Evolutionary conservation across 2,329 filamentous ascomycete species (phyloP).

Genomic region (Alternaria alternata): DNA sequence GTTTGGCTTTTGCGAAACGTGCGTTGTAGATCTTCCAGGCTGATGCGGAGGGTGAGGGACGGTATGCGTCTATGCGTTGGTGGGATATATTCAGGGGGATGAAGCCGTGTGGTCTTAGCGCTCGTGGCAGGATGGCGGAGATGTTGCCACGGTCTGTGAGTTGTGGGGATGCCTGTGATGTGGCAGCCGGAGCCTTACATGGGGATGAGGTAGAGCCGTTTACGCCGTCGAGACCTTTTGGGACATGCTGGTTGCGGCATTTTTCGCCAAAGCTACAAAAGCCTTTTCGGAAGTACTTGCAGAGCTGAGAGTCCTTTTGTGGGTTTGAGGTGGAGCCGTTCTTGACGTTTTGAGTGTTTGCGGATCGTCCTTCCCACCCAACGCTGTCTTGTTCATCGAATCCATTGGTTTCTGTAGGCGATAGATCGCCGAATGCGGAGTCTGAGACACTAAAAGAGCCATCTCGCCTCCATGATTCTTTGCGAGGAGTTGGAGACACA

Average conservation of each 20-base stretch:
- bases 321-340: background rate
- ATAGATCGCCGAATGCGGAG: conserved; percentile 11
- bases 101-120: conserved; percentile 15
- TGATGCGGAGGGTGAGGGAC: conserved; percentile 47
- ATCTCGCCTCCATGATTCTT: conserved; percentile 20
- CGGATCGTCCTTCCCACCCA: conserved; percentile 9
- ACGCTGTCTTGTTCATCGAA: conserved; percentile 12
- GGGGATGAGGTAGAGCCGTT: background rate
- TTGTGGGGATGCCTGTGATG: background rate
- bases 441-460: conserved; percentile 8
- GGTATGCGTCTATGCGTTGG: conserved; percentile 58
- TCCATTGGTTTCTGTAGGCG: conserved; percentile 10
- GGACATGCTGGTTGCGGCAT: conserved; percentile 32
- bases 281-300: conserved; percentile 39
- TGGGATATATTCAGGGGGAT: conserved; percentile 59
- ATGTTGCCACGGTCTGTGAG: conserved; percentile 21
- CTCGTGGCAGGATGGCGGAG: conserved; percentile 24
- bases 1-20: conserved; percentile 49
- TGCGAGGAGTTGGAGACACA: conserved; percentile 4
- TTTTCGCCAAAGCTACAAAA: conserved; percentile 33
- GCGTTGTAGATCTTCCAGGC: conserved; percentile 53
- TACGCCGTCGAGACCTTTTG: background rate
- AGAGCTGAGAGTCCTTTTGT: conserved; percentile 7
- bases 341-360: conserved; percentile 1
- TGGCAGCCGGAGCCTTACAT: background rate